Evolutionary conservation across 371 early-diverging fungal genomes (phyloP), one percentile per base, ranked within the genome.

Genomic region (Mucor plumbeus): DNA sequence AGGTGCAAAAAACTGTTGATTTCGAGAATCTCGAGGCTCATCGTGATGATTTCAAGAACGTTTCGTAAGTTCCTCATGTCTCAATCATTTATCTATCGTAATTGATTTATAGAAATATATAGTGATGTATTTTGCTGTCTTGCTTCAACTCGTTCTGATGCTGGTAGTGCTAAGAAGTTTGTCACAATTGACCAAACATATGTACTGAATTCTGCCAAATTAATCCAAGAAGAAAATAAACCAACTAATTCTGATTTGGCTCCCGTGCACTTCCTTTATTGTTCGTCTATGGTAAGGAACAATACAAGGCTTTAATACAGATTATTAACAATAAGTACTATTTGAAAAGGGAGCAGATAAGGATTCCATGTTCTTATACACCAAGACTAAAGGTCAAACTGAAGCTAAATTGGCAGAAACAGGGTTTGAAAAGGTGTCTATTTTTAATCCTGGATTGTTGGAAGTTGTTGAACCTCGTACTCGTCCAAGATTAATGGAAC

Each of bases 171-270:
- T 1, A 90, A 88, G 15, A 81, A 76, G 7, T 94, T 92, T 65
- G 68, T 74, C 60, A 86, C 84, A 68, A 89, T 93, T 61, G 94
- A 93, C 65, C 92, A 92, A 61, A 87, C 84, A 35, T 92, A 92
- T 54, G 89, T 88, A 4, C 59, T 92, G 7, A 81, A 87, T 38
- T 76, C 91, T 13, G 91, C 91, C 14, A 88, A 87, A 43, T 60
- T 83, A 4, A 76, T 89, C 54, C 82, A 79, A 47, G 88, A 84
- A 80, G 85, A 87, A 48, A 92, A 91, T 73, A 78, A 38, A 43
- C 60, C n/a, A 6, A 72, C 74, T 38, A 70, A 69, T 38, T 33
- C 71, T 1, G 68, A 70, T 17, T 57, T 76, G 2, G 72, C 80
- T 35, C 79, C 81, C 39, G 82, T 87, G 8, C 91, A 91, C 64